Base-by-base conservation (phyloP, 2,329 filamentous ascomycete species). In the Aspergillus sp. region DNA sequence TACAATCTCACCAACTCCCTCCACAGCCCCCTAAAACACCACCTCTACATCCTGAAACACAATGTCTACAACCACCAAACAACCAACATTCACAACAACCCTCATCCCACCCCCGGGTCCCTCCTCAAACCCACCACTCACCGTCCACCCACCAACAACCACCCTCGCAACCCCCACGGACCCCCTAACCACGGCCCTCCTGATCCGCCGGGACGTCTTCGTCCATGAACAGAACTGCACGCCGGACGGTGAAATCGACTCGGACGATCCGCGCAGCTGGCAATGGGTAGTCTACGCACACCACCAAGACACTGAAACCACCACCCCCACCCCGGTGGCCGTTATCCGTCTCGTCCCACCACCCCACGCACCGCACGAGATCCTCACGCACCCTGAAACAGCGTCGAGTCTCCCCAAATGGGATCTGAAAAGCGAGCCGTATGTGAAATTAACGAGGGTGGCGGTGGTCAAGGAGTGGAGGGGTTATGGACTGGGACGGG, bases 221-320 rank as follows among this genome's bases (percentile, higher is more conserved):
- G 78, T 85, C 39, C 75, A 82, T 60, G 85, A 87, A 70, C 86
- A 88, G 64, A 74, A 78, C 21, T 81, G 85, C 27, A 77, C 80
- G 0, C 75, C 86, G 0, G 86, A 89, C 39, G 85, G 87, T 65
- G 93, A 98, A 75, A 83, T 91, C 65, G 94, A 97, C 78, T 78
- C 82, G 1, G 92, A 97, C 72, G 94, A 98, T 74, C 66, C 83
- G 1, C 85, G 90, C 38, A 88, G 87, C 66, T 94, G 88, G 78
- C 92, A 97, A 76, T 96, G 91, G 90, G 88, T 96, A 30, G 81
- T 88, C n/a, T 96, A 96, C 75, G 51, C 87, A 83, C 72, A 60
- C 73, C 8, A 42, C 1, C 17, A n/a, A 39, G 6, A 21, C 77
- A 5, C 68, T 70, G 25, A 27, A 5, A 77, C 67, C n/a, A 23